phyloP scores from a whole-genome alignment of 2,329 filamentous ascomycete genomes.

The Cercospora berteroae region DNA sequence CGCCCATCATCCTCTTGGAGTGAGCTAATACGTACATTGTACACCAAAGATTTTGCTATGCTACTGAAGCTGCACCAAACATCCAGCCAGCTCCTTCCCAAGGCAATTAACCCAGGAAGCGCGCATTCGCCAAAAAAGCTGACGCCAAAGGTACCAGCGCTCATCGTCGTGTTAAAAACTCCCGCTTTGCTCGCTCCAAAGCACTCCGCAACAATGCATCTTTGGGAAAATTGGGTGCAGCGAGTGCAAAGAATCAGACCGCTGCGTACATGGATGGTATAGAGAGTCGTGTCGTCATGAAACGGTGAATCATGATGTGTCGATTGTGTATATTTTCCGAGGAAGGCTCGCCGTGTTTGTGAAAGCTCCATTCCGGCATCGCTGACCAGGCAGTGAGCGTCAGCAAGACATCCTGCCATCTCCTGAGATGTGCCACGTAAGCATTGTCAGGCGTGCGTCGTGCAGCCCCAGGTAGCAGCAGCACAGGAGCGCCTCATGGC shows the following conservation, averaged over 20 bases:
- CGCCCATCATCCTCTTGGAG: not conserved
- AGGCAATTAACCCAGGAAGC: not conserved
- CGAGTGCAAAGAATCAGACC: conserved; percentile 10
- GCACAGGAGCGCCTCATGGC: conserved; percentile 9
- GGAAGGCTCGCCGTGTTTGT: not conserved
- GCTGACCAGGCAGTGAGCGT: not conserved
- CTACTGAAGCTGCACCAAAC: conserved; percentile 1
- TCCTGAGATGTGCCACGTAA: not conserved
- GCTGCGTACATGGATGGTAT: conserved; percentile 10
- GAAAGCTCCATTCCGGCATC: not conserved
- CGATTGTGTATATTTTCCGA: not conserved
- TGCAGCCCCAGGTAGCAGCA: not conserved
- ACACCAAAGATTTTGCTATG: conserved; percentile 5
- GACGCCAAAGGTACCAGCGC: not conserved
- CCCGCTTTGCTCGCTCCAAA: conserved; percentile 16
- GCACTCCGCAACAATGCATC: conserved; percentile 5
- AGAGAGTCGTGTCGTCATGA: conserved; percentile 14
- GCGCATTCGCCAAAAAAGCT: not conserved
- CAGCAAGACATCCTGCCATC: not conserved
- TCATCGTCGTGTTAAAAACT: conserved; percentile 1
- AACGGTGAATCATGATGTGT: conserved; percentile 1
- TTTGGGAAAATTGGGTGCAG: conserved; percentile 1
- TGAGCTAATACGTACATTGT: not conserved
- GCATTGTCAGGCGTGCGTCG: conserved; percentile 1
- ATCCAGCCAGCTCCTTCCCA: not conserved